A percentile compares a stretch with the other conserved stretches of the same genome.
phyloP scores from a whole-genome alignment of 2,329 filamentous ascomycete species.

The Aspergillaceae sp. region DNA sequence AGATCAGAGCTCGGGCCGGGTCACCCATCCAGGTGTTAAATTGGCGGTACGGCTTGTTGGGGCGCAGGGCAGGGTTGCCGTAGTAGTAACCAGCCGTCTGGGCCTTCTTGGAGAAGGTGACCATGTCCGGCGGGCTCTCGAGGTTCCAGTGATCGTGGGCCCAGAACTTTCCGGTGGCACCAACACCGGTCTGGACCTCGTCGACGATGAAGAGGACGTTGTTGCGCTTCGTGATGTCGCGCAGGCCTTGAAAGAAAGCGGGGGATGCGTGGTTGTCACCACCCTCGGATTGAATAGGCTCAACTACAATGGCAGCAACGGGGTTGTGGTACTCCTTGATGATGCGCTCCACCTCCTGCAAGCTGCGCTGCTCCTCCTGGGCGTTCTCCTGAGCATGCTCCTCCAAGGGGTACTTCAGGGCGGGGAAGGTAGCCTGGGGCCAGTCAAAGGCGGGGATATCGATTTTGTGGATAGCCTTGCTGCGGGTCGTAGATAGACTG shows the following conservation, averaged over 20 bases:
- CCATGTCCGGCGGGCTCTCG: constrained; percentile 72
- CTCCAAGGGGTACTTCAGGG: constrained; percentile 78
- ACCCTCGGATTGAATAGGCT: constrained; percentile 89
- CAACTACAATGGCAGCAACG: constrained; percentile 72
- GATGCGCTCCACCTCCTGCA: constrained; percentile 74
- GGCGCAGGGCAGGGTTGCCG: constrained; percentile 66
- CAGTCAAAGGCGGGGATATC: constrained; percentile 94
- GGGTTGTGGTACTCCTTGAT: constrained; percentile 71
- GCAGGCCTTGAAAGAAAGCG: constrained; percentile 76
- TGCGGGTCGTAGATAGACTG: constrained; percentile 77
- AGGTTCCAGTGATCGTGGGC: constrained; percentile 93
- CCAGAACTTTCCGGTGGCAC: constrained; percentile 92
- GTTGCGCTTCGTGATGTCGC: constrained; percentile 59
- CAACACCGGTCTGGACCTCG: constrained; percentile 88
- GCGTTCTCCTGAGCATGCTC: constrained; percentile 71
- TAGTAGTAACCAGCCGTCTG: constrained; percentile 92
- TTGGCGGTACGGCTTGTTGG: constrained; percentile 89
- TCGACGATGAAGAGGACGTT: constrained; percentile 81
- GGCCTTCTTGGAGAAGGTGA: constrained; percentile 92
- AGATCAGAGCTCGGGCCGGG: constrained; percentile 72
- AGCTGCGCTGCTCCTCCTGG: constrained; percentile 68
- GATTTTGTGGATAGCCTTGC: constrained; percentile 89
- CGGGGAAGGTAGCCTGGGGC: constrained; percentile 81
- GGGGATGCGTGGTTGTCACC: constrained; percentile 90
- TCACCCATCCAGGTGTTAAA: constrained; percentile 99